phyloP scores from a whole-genome alignment of 2,329 filamentous ascomycete species.

The Epichloe sp. region DNA sequence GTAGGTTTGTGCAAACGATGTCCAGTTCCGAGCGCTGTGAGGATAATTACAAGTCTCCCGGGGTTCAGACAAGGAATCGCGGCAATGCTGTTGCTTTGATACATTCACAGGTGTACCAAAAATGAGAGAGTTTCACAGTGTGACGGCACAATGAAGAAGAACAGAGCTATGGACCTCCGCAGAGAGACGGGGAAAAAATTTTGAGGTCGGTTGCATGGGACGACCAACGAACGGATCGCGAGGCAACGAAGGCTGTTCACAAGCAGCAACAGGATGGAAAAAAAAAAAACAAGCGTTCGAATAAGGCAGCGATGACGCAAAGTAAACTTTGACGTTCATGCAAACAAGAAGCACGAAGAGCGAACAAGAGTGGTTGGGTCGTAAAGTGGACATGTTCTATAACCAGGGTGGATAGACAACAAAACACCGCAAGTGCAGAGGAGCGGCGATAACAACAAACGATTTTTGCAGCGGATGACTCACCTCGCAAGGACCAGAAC shows the following conservation, averaged over 20 bases:
- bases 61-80: not conserved
- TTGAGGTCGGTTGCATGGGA: not conserved
- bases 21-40: not conserved
- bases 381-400: not conserved
- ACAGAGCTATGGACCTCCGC: not conserved
- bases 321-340: not conserved
- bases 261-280: not conserved
- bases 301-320: not conserved
- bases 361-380: constrained; percentile 1
- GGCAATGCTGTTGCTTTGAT: not conserved
- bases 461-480: constrained; percentile 3
- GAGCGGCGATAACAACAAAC: constrained; percentile 4
- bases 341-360: not conserved
- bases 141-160: not conserved
- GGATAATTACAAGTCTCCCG: constrained; percentile 2
- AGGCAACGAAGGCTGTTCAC: not conserved
- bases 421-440: constrained; percentile 4
- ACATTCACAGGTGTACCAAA: not conserved
- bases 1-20: not conserved
- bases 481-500: constrained; percentile 4
- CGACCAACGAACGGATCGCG: not conserved
- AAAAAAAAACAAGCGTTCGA: not conserved
- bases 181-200: not conserved
- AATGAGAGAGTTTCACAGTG: not conserved
- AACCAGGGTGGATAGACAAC: constrained; percentile 3